Conservation (phyloP, 1,284 basidiomycete genomes). For the Wallemia mellicola region DNA sequence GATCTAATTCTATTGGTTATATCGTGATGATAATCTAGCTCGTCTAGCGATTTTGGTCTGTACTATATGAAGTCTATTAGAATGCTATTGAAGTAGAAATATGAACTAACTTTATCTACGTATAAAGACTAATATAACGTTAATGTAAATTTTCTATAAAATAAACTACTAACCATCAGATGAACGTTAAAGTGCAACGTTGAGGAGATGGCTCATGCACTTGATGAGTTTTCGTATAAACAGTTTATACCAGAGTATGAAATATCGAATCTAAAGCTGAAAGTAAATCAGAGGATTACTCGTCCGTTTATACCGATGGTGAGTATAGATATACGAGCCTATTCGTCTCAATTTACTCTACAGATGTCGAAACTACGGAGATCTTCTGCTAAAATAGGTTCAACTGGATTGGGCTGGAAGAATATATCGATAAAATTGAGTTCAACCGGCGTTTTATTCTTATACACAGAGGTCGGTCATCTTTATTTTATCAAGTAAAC, state of each 20-base stretch:
- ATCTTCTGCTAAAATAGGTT: background rate
- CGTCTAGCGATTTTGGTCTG: conserved; percentile 52
- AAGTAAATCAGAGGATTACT: background rate
- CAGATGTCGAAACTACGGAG: background rate
- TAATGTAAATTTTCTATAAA: background rate
- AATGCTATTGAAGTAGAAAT: background rate
- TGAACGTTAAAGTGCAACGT: background rate
- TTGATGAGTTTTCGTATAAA: background rate
- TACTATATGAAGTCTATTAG: conserved; percentile 25
- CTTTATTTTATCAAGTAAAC: background rate
- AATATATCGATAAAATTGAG: background rate
- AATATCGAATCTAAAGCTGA: background rate
- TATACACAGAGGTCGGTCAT: background rate
- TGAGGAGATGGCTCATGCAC: background rate
- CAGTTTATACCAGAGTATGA: background rate
- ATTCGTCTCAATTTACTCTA: background rate
- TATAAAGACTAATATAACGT: background rate
- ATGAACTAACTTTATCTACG: background rate
- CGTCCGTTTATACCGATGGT: background rate
- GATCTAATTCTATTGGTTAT: conserved; percentile 54
- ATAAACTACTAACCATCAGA: background rate
- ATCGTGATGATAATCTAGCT: conserved; percentile 61
- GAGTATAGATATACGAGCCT: background rate
- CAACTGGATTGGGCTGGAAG: background rate
- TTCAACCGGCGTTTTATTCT: background rate